Percentiles rank a stretch among this genome's conserved stretches.
Evolutionary conservation across 108 stramenopile species (phyloP).

Genomic region (Conticribra weissflogii): DNA sequence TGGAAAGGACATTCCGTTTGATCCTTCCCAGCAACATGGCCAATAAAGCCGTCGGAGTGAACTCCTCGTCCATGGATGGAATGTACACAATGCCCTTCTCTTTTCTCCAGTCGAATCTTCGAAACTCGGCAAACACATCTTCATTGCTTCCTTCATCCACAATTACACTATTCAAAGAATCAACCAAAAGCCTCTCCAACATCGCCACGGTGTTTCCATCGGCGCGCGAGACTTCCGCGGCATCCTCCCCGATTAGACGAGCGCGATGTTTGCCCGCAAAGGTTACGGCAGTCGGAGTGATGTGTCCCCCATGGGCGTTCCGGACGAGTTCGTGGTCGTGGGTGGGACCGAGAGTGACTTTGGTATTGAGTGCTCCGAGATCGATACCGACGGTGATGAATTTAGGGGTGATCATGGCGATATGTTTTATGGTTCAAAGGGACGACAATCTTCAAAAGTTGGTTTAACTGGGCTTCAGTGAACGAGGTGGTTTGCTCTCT

Average conservation of each 20-base stretch:
- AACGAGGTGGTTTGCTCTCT: too few species aligned
- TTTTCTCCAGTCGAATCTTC: constrained; percentile 20
- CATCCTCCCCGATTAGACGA: constrained; percentile 45
- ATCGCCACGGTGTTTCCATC: constrained; percentile 42
- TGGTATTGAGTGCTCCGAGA: constrained; percentile 55
- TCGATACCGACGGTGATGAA: constrained; percentile 50
- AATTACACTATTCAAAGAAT: not conserved
- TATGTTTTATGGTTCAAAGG: too few species aligned
- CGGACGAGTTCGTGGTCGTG: constrained; percentile 59
- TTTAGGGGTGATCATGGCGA: too few species aligned
- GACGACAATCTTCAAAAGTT: too few species aligned
- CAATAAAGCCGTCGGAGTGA: constrained; percentile 37
- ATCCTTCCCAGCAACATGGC: constrained; percentile 55
- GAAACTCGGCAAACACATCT: constrained; percentile 31
- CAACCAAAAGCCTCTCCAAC: constrained; percentile 48
- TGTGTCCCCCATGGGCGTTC: constrained; percentile 52
- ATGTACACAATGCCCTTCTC: not conserved
- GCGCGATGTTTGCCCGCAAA: constrained; percentile 33
- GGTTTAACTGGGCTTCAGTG: too few species aligned
- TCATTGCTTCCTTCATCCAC: constrained; percentile 3
- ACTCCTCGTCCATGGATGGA: constrained; percentile 3
- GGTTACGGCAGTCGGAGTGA: constrained; percentile 45
- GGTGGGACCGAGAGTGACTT: constrained; percentile 26
- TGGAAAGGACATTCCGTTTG: constrained; percentile 28
- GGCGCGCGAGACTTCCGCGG: constrained; percentile 2